A percentile compares a stretch with the other conserved stretches of the same genome.
These are phyloP conservation scores for Yamadazyma taylorii DNA, from an alignment of 1,139 yeast species.

Conservation along the genomic window DNA sequence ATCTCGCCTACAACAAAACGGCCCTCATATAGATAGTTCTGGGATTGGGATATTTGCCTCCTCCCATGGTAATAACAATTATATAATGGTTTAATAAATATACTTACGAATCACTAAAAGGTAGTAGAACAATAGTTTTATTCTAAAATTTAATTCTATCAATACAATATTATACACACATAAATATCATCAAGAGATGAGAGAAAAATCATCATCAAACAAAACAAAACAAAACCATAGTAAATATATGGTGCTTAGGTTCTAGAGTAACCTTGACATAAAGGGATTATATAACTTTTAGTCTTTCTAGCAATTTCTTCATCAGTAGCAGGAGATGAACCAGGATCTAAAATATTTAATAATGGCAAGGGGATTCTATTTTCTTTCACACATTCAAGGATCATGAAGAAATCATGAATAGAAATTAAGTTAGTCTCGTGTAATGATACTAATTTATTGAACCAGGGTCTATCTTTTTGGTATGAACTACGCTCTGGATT, in stretches of 20 bases:
- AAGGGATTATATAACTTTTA: conserved; percentile 38
- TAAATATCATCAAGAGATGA: too few relatives aligned
- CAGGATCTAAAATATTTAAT: conserved; percentile 40
- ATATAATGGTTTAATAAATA: background rate
- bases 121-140: background rate
- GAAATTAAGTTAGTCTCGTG: conserved; percentile 31
- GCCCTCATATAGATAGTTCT: too few relatives aligned
- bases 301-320: conserved; percentile 36
- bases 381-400: conserved; percentile 42
- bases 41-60: too few relatives aligned
- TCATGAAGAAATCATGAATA: conserved; percentile 34
- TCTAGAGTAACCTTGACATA: conserved; percentile 1
- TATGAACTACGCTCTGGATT: conserved; percentile 16
- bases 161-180: background rate
- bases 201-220: too few relatives aligned
- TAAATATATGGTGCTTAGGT: too few relatives aligned
- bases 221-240: too few relatives aligned
- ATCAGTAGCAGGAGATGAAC: conserved; percentile 33
- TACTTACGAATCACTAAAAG: background rate
- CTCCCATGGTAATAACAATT: too few relatives aligned
- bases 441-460: conserved; percentile 32
- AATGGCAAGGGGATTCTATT: conserved; percentile 40
- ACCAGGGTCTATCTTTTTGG: conserved; percentile 44
- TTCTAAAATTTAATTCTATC: background rate
- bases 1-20: background rate